Conservation (phyloP, 2,329 filamentous ascomycete genomes). For the Emergomyces orientalis region DNA sequence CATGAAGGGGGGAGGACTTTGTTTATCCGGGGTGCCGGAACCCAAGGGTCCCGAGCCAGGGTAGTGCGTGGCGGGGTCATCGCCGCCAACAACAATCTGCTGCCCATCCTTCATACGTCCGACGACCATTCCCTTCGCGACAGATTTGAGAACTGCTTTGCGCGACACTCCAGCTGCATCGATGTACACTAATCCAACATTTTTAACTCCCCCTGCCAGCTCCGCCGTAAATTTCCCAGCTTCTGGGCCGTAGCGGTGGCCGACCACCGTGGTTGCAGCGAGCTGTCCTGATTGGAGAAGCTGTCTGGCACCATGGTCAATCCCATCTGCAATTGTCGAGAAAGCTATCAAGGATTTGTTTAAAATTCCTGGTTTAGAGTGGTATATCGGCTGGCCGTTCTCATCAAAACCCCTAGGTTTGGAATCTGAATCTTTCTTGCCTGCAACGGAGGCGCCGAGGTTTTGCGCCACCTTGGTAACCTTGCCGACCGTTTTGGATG, state of each 20-base stretch:
- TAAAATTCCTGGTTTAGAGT: constrained; percentile 80
- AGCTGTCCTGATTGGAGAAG: constrained; percentile 64
- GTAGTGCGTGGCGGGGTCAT: constrained; percentile 17
- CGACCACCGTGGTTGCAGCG: constrained; percentile 76
- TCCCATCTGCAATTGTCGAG: constrained; percentile 84
- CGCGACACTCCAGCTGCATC: constrained; percentile 89
- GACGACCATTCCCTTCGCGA: constrained; percentile 81
- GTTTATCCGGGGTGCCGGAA: not conserved
- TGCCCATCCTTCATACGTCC: constrained; percentile 42
- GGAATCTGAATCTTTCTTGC: constrained; percentile 45
- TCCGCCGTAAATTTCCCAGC: constrained; percentile 68
- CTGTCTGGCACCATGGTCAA: constrained; percentile 75
- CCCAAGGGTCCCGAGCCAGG: not conserved
- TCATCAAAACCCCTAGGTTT: constrained; percentile 56
- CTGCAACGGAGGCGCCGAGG: constrained; percentile 64
- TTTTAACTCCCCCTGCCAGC: constrained; percentile 81
- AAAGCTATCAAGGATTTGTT: constrained; percentile 98
- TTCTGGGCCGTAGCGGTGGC: constrained; percentile 81
- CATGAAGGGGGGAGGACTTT: constrained; percentile 14
- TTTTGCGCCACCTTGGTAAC: constrained; percentile 82
- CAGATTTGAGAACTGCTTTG: constrained; percentile 81
- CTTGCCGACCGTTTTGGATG: constrained; percentile 76
- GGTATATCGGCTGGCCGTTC: constrained; percentile 53
- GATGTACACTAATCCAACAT: constrained; percentile 94
- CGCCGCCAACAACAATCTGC: constrained; percentile 40